Conservation (phyloP, 2,329 filamentous ascomycete species). For the Daldinia sp. region DNA sequence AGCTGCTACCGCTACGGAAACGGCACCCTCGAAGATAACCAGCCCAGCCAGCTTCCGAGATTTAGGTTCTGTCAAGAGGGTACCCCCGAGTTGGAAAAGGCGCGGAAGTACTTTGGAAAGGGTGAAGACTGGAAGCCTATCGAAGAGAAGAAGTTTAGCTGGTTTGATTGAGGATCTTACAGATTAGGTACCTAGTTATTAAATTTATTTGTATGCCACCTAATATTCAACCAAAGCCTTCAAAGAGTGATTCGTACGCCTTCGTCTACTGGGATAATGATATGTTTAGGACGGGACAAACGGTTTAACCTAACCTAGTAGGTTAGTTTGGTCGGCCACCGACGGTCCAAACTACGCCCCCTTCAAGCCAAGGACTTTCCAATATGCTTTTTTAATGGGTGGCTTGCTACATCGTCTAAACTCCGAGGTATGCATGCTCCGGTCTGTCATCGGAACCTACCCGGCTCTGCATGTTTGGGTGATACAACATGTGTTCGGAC, state of each 20-base stretch:
- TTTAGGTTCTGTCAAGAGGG: conserved; percentile 18
- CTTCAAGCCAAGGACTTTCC: too few species aligned
- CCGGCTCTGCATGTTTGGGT: background rate
- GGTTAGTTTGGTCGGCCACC: too few species aligned
- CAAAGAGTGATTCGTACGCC: too few species aligned
- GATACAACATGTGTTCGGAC: background rate
- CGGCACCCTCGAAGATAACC: background rate
- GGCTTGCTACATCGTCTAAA: background rate
- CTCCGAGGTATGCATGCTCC: background rate
- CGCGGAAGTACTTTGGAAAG: conserved; percentile 15
- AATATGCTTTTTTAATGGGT: too few species aligned
- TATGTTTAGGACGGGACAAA: too few species aligned
- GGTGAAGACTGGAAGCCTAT: conserved; percentile 11
- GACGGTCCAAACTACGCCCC: too few species aligned
- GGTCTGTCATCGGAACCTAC: background rate
- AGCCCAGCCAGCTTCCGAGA: conserved; percentile 13
- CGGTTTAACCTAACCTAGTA: too few species aligned
- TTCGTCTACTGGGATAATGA: too few species aligned
- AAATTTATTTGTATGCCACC: too few species aligned
- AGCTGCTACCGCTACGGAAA: conserved; percentile 20
- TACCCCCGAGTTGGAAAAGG: conserved; percentile 12
- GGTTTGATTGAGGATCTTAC: conserved; percentile 6
- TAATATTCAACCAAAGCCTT: too few species aligned
- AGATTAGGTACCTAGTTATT: too few species aligned
- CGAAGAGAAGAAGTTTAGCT: conserved; percentile 19